These are phyloP conservation scores for Colletotrichum navitas DNA, from an alignment of 2,329 filamentous ascomycete genomes.

Conservation along the genomic window DNA sequence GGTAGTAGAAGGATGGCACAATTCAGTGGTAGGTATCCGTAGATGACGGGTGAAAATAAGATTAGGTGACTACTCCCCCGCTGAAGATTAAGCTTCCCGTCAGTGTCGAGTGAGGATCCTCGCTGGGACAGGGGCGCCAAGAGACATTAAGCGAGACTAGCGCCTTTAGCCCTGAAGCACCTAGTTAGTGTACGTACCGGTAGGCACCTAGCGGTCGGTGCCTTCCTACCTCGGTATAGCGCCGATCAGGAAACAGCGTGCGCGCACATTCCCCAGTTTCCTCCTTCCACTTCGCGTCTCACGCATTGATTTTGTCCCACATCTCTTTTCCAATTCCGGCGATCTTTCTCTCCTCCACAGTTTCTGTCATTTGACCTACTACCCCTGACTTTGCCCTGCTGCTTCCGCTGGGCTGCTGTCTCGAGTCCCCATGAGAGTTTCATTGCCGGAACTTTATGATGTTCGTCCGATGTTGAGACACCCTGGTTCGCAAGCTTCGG, in stretches of 20 bases:
- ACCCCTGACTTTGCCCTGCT: constrained; percentile 7
- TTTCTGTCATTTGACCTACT: neutral
- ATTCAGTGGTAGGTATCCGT: no score
- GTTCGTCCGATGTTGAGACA: neutral
- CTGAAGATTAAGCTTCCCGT: no score
- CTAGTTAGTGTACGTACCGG: no score
- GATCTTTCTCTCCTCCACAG: constrained; percentile 3
- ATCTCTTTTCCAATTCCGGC: constrained; percentile 20
- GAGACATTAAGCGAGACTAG: neutral
- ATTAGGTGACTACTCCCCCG: no score
- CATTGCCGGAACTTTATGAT: constrained; percentile 9
- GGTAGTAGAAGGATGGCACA: no score
- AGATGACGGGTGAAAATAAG: no score
- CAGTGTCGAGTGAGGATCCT: no score
- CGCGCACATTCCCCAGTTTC: neutral
- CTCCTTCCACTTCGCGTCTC: neutral
- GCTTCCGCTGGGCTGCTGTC: neutral
- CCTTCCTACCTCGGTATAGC: no score
- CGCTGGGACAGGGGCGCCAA: neutral
- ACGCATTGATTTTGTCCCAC: neutral
- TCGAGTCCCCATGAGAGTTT: neutral
- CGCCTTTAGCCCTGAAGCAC: no score
- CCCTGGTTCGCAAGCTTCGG: neutral
- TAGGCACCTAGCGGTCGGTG: no score
- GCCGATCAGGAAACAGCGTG: no score